phyloP scores from a whole-genome alignment of 1,284 basidiomycete genomes.

The Marasmius fiardii region DNA sequence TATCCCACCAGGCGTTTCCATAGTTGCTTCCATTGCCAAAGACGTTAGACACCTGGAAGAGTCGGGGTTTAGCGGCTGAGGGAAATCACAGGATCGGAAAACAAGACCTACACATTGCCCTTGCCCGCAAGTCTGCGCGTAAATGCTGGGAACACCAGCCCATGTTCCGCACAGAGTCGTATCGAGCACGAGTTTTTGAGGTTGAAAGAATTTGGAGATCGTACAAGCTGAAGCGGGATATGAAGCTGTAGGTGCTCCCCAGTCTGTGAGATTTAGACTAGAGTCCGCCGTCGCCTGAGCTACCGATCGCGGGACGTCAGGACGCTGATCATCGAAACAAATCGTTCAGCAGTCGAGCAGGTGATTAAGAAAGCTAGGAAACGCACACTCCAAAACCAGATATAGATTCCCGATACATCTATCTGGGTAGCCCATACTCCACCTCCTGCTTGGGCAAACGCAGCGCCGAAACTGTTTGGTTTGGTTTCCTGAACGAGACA shows the following conservation, averaged over 20 bases:
- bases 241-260: slow-evolving; percentile 58
- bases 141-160: slow-evolving; percentile 13
- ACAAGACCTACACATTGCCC: neutral
- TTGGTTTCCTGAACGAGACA: slow-evolving; percentile 53
- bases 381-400: slow-evolving; percentile 67
- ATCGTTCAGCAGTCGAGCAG: slow-evolving; percentile 10
- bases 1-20: neutral
- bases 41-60: neutral
- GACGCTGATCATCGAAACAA: slow-evolving; percentile 27
- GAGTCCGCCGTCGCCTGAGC: slow-evolving; percentile 26
- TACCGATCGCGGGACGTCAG: slow-evolving; percentile 37
- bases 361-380: neutral
- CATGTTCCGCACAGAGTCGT: slow-evolving; percentile 54
- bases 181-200: slow-evolving; percentile 49
- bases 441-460: slow-evolving; percentile 56
- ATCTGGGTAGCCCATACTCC: slow-evolving; percentile 65
- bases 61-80: neutral
- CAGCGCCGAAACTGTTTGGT: slow-evolving; percentile 48
- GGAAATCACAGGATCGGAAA: no score
- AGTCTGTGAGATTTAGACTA: slow-evolving; percentile 47
- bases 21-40: neutral
- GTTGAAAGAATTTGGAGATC: slow-evolving; percentile 48
- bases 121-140: slow-evolving; percentile 11
- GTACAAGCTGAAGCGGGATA: slow-evolving; percentile 45
- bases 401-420: slow-evolving; percentile 48